Percentiles rank a stretch among this genome's conserved stretches.
Evolutionary conservation across 371 early-diverging fungal species (phyloP).

Genomic region (Syncephalastrum sp.): DNA sequence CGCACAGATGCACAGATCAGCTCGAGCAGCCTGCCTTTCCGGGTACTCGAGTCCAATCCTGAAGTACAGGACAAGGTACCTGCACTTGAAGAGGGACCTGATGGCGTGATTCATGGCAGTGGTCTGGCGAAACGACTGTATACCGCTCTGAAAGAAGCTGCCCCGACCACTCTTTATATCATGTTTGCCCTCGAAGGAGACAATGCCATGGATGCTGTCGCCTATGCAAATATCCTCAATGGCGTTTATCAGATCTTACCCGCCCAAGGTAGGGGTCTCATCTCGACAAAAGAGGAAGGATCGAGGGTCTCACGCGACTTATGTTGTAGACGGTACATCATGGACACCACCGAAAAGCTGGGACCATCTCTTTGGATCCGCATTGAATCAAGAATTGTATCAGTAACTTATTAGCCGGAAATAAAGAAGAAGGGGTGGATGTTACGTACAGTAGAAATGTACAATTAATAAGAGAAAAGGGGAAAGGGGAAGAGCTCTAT

Average conservation of each 20-base stretch:
- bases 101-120: constrained; percentile 44
- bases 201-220: constrained; percentile 70
- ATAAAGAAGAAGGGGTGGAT: neutral
- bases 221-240: constrained; percentile 58
- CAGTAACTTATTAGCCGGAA: constrained; percentile 19
- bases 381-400: constrained; percentile 40
- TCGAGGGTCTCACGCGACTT: neutral
- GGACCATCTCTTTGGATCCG: constrained; percentile 58
- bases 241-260: constrained; percentile 36
- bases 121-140: constrained; percentile 54
- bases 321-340: constrained; percentile 2
- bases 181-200: constrained; percentile 80
- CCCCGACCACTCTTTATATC: constrained; percentile 50
- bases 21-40: constrained; percentile 34
- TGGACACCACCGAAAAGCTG: constrained; percentile 74
- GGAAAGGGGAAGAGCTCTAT: neutral
- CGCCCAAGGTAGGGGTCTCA: constrained; percentile 14
- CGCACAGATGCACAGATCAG: constrained; percentile 66
- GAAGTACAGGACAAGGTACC: constrained; percentile 12
- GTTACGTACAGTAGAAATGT: neutral
- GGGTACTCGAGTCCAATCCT: constrained; percentile 16
- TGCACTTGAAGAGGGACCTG: constrained; percentile 27
- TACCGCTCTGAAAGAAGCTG: constrained; percentile 25
- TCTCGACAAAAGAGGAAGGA: neutral
- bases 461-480: too few species aligned